phyloP scores from a whole-genome alignment of 768 basidiomycete species.

The Tephrocybe sp. region DNA sequence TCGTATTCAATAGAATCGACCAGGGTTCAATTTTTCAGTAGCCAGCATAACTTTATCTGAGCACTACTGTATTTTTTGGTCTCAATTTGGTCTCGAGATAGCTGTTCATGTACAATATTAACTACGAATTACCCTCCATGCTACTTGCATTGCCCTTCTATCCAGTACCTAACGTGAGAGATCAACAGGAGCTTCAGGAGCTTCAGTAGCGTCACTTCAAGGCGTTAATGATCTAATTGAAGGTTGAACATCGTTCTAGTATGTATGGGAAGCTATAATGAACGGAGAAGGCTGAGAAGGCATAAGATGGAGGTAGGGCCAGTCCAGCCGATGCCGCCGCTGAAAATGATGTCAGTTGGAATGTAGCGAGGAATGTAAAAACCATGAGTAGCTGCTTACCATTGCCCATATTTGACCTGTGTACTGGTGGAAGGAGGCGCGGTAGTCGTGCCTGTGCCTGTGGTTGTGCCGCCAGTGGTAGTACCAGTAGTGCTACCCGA shows the following conservation, averaged over 20 bases:
- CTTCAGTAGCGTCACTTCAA: too few species aligned
- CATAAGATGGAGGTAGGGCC: conserved; percentile 33
- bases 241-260: too few species aligned
- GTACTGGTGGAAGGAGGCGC: conserved; percentile 23
- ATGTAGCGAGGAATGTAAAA: background rate
- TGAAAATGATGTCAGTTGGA: conserved; percentile 10
- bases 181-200: too few species aligned
- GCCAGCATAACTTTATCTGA: too few species aligned
- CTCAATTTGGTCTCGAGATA: too few species aligned
- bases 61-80: conserved; percentile 22
- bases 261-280: too few species aligned
- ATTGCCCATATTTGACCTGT: conserved; percentile 36
- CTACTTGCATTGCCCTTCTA: too few species aligned
- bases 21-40: too few species aligned
- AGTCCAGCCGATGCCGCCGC: conserved; percentile 28
- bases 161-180: too few species aligned
- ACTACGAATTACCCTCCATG: too few species aligned
- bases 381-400: conserved; percentile 25
- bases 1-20: too few species aligned
- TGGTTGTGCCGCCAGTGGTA: conserved; percentile 20
- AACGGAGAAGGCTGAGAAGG: conserved; percentile 28
- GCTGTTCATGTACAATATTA: conserved; percentile 20
- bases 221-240: too few species aligned
- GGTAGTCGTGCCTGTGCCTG: conserved; percentile 4
- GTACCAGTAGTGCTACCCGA: conserved; percentile 4